Evolutionary conservation across 305 asterid species (phyloP).

Genomic region (Fraxinus sp.): DNA sequence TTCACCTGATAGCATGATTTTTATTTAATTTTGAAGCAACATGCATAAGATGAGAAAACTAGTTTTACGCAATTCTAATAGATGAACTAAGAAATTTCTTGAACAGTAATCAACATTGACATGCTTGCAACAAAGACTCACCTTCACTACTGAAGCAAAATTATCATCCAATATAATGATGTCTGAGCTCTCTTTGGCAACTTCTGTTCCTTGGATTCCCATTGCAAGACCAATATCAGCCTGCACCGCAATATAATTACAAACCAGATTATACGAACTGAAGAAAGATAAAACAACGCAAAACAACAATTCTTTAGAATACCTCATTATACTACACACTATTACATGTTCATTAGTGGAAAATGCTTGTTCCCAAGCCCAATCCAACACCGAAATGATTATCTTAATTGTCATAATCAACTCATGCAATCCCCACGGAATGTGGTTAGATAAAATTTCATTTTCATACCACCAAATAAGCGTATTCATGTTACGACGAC

Average conservation of each 20-base stretch:
- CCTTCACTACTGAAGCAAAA: constrained; percentile 1
- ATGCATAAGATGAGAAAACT: neutral
- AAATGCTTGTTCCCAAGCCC: neutral
- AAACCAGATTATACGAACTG: constrained; percentile 17
- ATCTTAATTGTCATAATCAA: neutral
- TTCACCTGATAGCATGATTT: neutral
- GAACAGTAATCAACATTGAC: neutral
- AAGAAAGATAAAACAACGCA: constrained; percentile 3
- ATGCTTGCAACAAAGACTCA: neutral
- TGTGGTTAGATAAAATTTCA: neutral
- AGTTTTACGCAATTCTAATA: neutral
- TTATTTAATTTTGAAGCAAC: neutral
- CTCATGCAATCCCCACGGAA: neutral
- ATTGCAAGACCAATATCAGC: constrained; percentile 24
- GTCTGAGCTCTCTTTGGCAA: constrained; percentile 22
- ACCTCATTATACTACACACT: neutral
- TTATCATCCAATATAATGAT: constrained; percentile 9
- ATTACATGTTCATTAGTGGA: constrained; percentile 9
- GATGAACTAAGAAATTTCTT: neutral
- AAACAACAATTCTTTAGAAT: neutral
- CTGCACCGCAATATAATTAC: constrained; percentile 38
- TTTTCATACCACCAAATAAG: neutral
- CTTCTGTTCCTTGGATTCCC: constrained; percentile 21
- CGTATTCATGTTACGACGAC: neutral
- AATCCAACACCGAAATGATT: neutral